A percentile compares a stretch with the other conserved stretches of the same genome.
Evolutionary conservation across 129 eudicot species (phyloP).

Genomic region (Glebionis coronaria): DNA sequence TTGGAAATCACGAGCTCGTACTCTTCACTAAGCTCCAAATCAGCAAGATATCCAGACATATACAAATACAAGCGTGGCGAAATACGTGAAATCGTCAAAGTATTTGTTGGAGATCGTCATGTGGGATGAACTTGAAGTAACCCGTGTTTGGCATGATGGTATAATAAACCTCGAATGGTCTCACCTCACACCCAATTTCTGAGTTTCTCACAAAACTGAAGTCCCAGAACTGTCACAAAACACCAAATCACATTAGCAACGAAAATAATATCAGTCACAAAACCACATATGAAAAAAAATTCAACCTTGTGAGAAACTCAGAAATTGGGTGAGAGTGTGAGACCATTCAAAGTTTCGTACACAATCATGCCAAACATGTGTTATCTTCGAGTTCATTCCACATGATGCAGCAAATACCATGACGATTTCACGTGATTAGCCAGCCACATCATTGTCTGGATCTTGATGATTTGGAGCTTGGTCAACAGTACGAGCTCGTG

Average conservation of each 20-base stretch:
- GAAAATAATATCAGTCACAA: no score
- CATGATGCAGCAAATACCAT: constrained; percentile 51
- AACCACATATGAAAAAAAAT: no score
- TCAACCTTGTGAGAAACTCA: no score
- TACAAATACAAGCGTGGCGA: constrained; percentile 45
- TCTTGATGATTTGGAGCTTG: constrained; percentile 72
- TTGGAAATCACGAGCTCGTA: constrained; percentile 82
- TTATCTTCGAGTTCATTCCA: constrained; percentile 79
- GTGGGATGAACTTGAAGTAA: constrained; percentile 82
- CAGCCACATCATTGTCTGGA: constrained; percentile 54
- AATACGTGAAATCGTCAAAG: constrained; percentile 33
- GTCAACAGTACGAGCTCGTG: constrained; percentile 82
- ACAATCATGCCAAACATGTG: constrained; percentile 95
- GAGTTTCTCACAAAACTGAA: constrained; percentile 89
- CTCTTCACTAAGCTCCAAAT: constrained; percentile 73
- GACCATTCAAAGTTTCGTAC: constrained; percentile 71
- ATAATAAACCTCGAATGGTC: constrained; percentile 69
- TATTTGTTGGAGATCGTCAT: constrained; percentile 44
- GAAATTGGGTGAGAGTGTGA: constrained; percentile 72
- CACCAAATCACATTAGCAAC: no score
- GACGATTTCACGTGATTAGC: constrained; percentile 30
- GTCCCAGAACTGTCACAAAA: no score
- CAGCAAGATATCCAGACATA: constrained; percentile 73
- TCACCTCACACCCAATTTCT: constrained; percentile 67
- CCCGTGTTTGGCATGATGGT: constrained; percentile 95